Conservation (phyloP, 495 filamentous ascomycete species). For the Talaromyces borbonicus region DNA sequence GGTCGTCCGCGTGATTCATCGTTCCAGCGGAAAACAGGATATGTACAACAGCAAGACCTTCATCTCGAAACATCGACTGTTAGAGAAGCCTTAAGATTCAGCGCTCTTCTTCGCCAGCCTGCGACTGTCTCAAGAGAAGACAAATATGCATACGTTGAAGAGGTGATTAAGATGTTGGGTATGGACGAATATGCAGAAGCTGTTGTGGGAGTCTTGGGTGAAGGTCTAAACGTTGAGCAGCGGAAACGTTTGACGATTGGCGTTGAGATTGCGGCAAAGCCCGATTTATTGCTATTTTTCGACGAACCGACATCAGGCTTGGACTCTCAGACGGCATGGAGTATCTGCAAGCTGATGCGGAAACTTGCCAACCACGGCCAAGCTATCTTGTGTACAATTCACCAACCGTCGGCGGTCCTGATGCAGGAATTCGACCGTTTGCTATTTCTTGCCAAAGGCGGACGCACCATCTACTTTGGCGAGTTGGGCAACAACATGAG, state of each 20-base stretch:
- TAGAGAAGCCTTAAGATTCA: slow-evolving; percentile 73
- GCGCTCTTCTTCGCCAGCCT: slow-evolving; percentile 77
- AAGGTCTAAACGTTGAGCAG: slow-evolving; percentile 83
- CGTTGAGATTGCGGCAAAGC: slow-evolving; percentile 85
- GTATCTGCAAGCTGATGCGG: slow-evolving; percentile 66
- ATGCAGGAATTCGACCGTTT: slow-evolving; percentile 88
- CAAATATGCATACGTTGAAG: slow-evolving; percentile 82
- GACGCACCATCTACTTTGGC: slow-evolving; percentile 79
- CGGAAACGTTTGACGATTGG: slow-evolving; percentile 83
- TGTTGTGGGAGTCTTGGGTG: slow-evolving; percentile 34
- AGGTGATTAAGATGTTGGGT: slow-evolving; percentile 86
- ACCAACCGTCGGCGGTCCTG: slow-evolving; percentile 82
- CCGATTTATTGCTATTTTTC: slow-evolving; percentile 83
- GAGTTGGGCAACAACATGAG: slow-evolving; percentile 68
- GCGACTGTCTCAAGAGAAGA: slow-evolving; percentile 57
- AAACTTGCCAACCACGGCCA: slow-evolving; percentile 78
- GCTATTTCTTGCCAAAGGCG: slow-evolving; percentile 70
- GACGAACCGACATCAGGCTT: slow-evolving; percentile 87
- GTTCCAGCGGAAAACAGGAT: slow-evolving; percentile 90
- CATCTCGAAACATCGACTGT: slow-evolving; percentile 81
- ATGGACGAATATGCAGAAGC: slow-evolving; percentile 52
- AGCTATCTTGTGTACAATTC: slow-evolving; percentile 85
- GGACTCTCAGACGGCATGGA: slow-evolving; percentile 79
- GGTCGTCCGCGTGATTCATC: slow-evolving; percentile 53
- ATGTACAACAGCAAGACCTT: slow-evolving; percentile 93